These are phyloP conservation scores for Aphanomyces euteiches DNA, from an alignment of 352 stramenopile genomes.

Conservation along the genomic window DNA sequence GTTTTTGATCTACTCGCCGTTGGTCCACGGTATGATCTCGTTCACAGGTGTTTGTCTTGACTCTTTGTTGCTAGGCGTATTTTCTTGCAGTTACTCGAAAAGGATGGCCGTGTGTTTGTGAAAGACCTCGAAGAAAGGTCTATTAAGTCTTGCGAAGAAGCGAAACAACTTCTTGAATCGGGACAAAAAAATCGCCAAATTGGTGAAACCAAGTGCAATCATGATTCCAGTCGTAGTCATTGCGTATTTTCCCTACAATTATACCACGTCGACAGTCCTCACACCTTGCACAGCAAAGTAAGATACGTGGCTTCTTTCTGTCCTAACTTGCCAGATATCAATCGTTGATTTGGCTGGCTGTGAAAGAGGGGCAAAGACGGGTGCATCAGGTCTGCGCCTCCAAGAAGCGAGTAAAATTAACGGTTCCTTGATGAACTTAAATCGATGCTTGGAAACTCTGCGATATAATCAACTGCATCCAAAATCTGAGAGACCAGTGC, in stretches of 20 bases:
- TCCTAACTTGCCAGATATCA: constrained; percentile 47
- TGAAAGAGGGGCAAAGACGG: constrained; percentile 68
- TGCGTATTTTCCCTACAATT: constrained; percentile 88
- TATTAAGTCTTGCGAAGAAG: constrained; percentile 64
- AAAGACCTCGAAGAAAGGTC: constrained; percentile 63
- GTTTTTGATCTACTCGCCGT: constrained; percentile 93
- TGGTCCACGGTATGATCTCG: not conserved
- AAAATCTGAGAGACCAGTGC: constrained; percentile 86
- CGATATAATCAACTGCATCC: constrained; percentile 87
- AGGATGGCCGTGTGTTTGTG: constrained; percentile 86
- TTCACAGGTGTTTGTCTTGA: not conserved
- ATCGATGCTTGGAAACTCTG: constrained; percentile 94
- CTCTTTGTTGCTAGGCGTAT: constrained; percentile 43
- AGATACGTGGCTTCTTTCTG: not conserved
- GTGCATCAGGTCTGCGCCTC: constrained; percentile 83
- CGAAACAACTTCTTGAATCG: constrained; percentile 62
- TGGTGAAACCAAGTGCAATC: constrained; percentile 86
- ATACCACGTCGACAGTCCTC: constrained; percentile 39
- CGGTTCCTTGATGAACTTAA: constrained; percentile 96
- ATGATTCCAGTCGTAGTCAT: constrained; percentile 87
- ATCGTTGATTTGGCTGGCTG: constrained; percentile 95
- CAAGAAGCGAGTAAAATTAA: constrained; percentile 99
- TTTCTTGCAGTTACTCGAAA: constrained; percentile 71
- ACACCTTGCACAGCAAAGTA: constrained; percentile 41
- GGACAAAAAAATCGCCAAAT: constrained; percentile 73